These are phyloP conservation scores for Pleurotus citrinopileatus DNA, from an alignment of 768 basidiomycete genomes.

Conservation along the genomic window DNA sequence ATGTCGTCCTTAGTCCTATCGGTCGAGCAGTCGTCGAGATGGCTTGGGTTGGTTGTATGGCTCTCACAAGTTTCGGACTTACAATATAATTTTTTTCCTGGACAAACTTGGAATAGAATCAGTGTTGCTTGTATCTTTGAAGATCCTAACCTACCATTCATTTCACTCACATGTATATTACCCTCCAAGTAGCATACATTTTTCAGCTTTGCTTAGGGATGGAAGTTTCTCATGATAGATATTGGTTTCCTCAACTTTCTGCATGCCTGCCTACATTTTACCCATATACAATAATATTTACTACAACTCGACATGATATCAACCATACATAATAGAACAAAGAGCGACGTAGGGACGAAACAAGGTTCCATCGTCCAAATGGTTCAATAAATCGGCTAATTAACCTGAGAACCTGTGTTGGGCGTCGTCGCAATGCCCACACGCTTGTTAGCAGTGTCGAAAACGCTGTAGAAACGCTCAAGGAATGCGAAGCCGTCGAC, in stretches of 20 bases:
- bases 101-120: background rate
- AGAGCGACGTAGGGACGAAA: too few relatives aligned
- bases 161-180: background rate
- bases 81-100: background rate
- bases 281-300: background rate
- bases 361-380: too few relatives aligned
- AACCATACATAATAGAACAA: too few relatives aligned
- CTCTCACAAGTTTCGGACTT: conserved; percentile 49
- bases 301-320: background rate
- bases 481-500: conserved; percentile 60
- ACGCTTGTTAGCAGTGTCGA: conserved; percentile 38
- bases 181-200: background rate
- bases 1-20: conserved; percentile 46
- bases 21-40: conserved; percentile 55
- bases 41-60: conserved; percentile 53
- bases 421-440: conserved; percentile 36
- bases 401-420: conserved; percentile 32
- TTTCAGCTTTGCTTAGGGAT: background rate
- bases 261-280: background rate
- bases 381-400: too few relatives aligned
- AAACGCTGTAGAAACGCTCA: conserved; percentile 60
- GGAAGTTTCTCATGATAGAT: background rate
- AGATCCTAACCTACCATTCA: background rate
- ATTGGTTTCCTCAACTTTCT: background rate
- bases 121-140: background rate